Percentiles rank a stretch among this genome's conserved stretches.
Conservation (phyloP, 2,329 filamentous ascomycete species). For the Cercospora sp. region DNA sequence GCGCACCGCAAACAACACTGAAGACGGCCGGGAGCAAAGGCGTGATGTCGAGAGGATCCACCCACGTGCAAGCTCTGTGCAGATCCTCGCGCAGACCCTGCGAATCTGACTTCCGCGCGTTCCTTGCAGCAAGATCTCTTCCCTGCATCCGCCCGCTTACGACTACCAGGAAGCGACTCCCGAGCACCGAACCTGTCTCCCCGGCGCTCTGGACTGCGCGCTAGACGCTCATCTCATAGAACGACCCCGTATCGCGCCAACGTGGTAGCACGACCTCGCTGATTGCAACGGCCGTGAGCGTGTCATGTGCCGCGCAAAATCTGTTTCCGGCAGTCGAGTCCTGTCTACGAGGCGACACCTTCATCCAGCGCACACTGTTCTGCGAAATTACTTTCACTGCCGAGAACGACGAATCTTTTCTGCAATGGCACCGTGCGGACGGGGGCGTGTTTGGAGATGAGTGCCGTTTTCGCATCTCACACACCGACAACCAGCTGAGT, state of each 20-base stretch:
- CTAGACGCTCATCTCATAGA: neutral
- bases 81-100: neutral
- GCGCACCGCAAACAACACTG: neutral
- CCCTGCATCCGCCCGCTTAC: neutral
- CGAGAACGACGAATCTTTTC: neutral
- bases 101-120: neutral
- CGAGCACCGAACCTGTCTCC: neutral
- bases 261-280: conserved; percentile 1
- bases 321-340: conserved; percentile 1
- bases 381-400: neutral
- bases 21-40: neutral
- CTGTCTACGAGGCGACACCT: neutral
- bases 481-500: neutral
- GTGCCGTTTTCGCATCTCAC: neutral
- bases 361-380: neutral
- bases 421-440: neutral
- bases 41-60: conserved; percentile 3
- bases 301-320: conserved; percentile 3
- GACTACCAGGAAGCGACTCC: neutral
- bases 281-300: conserved; percentile 1
- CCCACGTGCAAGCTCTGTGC: conserved; percentile 8
- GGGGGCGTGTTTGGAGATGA: neutral
- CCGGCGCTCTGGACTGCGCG: conserved; percentile 1
- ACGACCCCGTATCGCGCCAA: neutral
- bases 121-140: conserved; percentile 8